These are phyloP conservation scores for Xanthoparmelia taractica DNA, from an alignment of 495 filamentous ascomycete genomes.

Conservation along the genomic window DNA sequence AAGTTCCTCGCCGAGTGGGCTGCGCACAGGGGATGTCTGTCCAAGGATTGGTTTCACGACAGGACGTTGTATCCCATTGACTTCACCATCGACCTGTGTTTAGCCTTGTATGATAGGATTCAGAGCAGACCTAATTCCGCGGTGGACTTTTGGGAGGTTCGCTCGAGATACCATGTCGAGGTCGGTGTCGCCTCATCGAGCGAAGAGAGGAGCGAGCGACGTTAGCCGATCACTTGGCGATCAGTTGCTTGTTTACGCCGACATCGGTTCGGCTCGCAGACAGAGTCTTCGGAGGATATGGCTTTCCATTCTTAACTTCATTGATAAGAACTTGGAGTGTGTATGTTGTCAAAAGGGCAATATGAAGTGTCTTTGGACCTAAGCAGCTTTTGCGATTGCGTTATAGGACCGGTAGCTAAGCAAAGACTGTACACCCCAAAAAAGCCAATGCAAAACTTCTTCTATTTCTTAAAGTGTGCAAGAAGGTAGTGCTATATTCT, in stretches of 20 bases:
- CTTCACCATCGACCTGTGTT: background rate
- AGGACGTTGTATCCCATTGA: background rate
- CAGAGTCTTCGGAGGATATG: background rate
- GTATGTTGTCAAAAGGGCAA: background rate
- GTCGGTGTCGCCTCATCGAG: background rate
- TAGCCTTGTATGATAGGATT: background rate
- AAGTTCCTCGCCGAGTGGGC: background rate
- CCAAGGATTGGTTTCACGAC: background rate
- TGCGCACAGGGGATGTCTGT: background rate
- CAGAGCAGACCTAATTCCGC: background rate
- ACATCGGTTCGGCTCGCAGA: background rate
- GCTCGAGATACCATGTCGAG: background rate
- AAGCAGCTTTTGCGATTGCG: background rate
- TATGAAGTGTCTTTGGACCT: background rate
- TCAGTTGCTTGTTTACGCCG: background rate
- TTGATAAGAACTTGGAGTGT: background rate
- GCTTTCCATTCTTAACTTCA: background rate
- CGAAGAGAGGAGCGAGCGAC: background rate
- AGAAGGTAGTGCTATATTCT: too few relatives aligned
- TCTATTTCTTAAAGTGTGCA: too few relatives aligned
- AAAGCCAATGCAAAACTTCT: too few relatives aligned
- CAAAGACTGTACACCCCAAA: too few relatives aligned
- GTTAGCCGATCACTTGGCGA: background rate
- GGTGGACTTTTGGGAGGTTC: background rate
- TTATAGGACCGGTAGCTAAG: background rate